phyloP scores from a whole-genome alignment of 2,329 filamentous ascomycete species.

The Pseudopithomyces chartarum region DNA sequence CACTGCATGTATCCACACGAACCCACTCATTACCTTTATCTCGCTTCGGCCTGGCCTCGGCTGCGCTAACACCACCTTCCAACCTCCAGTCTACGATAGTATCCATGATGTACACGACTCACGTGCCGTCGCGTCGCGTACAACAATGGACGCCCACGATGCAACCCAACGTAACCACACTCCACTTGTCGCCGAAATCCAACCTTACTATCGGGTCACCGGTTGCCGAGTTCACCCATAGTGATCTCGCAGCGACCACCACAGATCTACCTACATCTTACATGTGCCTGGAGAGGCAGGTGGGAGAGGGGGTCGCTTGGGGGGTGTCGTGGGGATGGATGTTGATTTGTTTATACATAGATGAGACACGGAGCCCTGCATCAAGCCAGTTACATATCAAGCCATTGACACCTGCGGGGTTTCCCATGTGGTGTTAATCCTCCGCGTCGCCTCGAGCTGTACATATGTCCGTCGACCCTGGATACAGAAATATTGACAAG shows the following conservation, averaged over 20 bases:
- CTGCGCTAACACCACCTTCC: background rate
- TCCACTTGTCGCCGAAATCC: background rate
- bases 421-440: background rate
- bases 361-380: background rate
- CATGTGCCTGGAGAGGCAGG: background rate
- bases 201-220: background rate
- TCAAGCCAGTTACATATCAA: background rate
- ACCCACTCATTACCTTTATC: background rate
- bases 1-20: background rate
- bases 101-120: background rate
- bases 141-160: conserved; percentile 3
- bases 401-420: background rate
- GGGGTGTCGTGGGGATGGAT: background rate
- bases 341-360: background rate
- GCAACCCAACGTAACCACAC: conserved; percentile 5
- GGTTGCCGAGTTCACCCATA: background rate
- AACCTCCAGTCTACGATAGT: too few species aligned
- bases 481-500: background rate
- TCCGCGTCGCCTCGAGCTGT: background rate
- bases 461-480: background rate
- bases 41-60: conserved; percentile 6
- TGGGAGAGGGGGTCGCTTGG: background rate
- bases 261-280: background rate
- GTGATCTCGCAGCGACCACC: background rate
- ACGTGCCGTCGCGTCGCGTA: background rate